Conservation (phyloP, 441 rosid species). For the Erodium texanum region DNA sequence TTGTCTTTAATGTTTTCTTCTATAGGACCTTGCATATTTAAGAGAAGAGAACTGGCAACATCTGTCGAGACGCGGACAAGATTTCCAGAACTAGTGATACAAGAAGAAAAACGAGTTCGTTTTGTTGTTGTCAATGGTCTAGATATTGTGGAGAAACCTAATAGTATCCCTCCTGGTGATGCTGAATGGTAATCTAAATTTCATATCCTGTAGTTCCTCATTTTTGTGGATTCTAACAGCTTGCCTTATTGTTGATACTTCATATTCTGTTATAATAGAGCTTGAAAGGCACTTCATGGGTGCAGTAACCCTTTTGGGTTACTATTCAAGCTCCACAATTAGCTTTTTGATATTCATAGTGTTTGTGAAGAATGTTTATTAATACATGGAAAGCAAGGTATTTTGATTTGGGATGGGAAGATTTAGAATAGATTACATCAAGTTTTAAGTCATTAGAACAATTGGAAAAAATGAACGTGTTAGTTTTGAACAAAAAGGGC, state of each 20-base stretch:
- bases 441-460: background rate
- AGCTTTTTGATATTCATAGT: background rate
- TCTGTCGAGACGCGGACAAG: conserved; percentile 82
- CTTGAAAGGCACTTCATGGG: background rate
- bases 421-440: background rate
- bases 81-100: conserved; percentile 89
- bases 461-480: background rate
- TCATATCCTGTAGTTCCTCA: background rate
- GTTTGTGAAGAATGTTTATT: background rate
- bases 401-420: background rate
- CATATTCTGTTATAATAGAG: background rate
- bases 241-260: background rate
- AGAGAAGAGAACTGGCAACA: conserved; percentile 92
- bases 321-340: background rate
- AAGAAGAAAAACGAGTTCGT: conserved; percentile 89
- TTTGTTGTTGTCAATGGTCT: conserved; percentile 93
- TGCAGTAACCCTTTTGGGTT: background rate
- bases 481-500: background rate
- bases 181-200: conserved; percentile 60
- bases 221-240: background rate
- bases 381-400: background rate
- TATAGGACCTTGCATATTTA: conserved; percentile 57
- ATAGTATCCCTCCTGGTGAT: conserved; percentile 47
- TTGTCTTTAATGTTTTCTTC: conserved; percentile 6
- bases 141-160: conserved; percentile 79